Evolutionary conservation across 1,284 basidiomycete genomes (phyloP).

Genomic region (Wolfiporia cocos): DNA sequence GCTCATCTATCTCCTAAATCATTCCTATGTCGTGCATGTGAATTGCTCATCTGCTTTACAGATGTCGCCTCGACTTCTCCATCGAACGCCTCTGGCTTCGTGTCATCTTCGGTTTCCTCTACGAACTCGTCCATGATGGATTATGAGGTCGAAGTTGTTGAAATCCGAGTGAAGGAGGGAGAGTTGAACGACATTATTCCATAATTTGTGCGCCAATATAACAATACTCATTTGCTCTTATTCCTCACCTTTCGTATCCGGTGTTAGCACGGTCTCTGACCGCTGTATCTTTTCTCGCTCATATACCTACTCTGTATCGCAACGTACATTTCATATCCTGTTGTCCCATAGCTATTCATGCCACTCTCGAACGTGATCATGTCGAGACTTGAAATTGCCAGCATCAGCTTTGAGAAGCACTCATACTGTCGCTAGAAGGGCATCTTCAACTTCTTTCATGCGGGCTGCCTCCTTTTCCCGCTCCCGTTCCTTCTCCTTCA

Average conservation of each 20-base stretch:
- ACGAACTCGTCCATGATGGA: conserved; percentile 56
- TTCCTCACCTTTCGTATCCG: conserved; percentile 6
- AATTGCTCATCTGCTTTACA: conserved; percentile 24
- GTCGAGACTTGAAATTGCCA: not conserved
- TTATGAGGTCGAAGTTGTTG: conserved; percentile 79
- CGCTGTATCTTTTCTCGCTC: conserved; percentile 7
- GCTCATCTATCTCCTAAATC: conserved; percentile 9
- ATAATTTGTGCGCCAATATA: conserved; percentile 22
- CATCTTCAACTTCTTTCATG: conserved; percentile 59
- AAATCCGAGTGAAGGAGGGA: conserved; percentile 73
- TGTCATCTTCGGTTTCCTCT: conserved; percentile 64
- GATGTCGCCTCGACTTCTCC: conserved; percentile 80
- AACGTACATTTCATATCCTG: conserved; percentile 5
- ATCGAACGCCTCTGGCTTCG: conserved; percentile 56
- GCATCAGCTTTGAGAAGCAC: not conserved
- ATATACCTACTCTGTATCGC: conserved; percentile 17
- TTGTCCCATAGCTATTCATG: conserved; percentile 2
- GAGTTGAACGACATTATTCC: conserved; percentile 74
- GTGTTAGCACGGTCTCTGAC: conserved; percentile 1
- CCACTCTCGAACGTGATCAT: too few species aligned
- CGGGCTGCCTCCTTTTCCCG: conserved; percentile 45
- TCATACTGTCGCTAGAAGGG: conserved; percentile 42
- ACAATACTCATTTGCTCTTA: conserved; percentile 6
- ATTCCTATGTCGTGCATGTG: conserved; percentile 9
- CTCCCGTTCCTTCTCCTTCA: conserved; percentile 58